These are phyloP conservation scores for Daldinia vernicosa DNA, from an alignment of 495 filamentous ascomycete species.

Conservation along the genomic window DNA sequence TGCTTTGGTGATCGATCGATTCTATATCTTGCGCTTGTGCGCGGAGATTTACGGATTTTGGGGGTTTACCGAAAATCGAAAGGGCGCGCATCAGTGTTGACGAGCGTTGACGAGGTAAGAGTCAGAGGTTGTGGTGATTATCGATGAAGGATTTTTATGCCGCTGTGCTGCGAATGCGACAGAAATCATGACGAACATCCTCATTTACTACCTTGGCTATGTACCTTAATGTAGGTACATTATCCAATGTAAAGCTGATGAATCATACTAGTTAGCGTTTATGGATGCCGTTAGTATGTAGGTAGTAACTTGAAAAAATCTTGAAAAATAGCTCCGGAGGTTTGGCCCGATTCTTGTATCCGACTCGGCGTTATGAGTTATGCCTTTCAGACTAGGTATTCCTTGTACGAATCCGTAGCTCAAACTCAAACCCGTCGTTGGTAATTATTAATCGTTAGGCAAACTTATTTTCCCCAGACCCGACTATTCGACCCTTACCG, in stretches of 20 bases:
- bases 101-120: constrained; percentile 15
- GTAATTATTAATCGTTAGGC: constrained; percentile 11
- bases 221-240: neutral
- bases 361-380: constrained; percentile 36
- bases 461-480: constrained; percentile 13
- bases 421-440: neutral
- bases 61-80: constrained; percentile 1
- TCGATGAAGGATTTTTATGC: constrained; percentile 5
- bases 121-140: constrained; percentile 23
- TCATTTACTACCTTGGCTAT: neutral
- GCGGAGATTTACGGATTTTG: constrained; percentile 25
- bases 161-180: constrained; percentile 3
- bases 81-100: neutral
- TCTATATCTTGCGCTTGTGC: constrained; percentile 12
- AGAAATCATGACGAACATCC: constrained; percentile 13
- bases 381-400: constrained; percentile 16
- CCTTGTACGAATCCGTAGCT: neutral
- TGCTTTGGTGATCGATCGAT: constrained; percentile 28
- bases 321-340: neutral
- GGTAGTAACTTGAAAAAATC: neutral
- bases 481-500: constrained; percentile 7
- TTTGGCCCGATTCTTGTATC: constrained; percentile 13
- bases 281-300: constrained; percentile 1
- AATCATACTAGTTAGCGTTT: constrained; percentile 17
- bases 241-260: neutral